Evolutionary conservation across 2,329 filamentous ascomycete species (phyloP), one percentile per base, ranked within the genome.

Genomic region (Colletotrichum neosansevieriae): DNA sequence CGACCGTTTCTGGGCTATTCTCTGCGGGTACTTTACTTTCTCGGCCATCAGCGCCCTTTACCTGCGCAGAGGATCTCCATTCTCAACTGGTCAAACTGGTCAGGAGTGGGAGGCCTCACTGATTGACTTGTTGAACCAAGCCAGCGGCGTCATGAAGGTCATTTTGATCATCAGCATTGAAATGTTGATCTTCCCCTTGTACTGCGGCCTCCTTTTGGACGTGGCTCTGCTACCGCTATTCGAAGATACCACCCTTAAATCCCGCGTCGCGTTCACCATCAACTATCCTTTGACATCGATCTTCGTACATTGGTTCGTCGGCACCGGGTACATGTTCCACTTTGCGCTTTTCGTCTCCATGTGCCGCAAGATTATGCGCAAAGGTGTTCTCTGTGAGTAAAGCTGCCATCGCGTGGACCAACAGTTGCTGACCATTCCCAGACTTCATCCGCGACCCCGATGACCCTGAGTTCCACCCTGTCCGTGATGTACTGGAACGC

Each of bases 321-420:
- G 96, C 56, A 99, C 96, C 3, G 97, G 94, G 71, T 99, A 99
- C 80, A 99, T 99, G 97, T 99, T 99, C 81, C 96, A 99, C 78
- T 99, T 99, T 77, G 96, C 96, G 5, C 87, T 99, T 3, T 99
- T 99, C 77, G 96, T 99, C 17, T 97, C 94, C 64, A 98, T 99
- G 94, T 99, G 96, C 80, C 91, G 96, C 71, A 98, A 97, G 82
- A 97, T 98, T 67, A 93, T 99, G 91, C 91, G 96, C 71, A 94
- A 90, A 73, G 96, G 96, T 58, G 96, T 99, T 45, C 84, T 99
- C 67, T 98, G 91, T 93, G 84, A 87, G 91, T 86, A 17, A 6
- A 50, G 4, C 29, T 29, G 7, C 3, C 2, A 6, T 21, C 17
- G 6, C 6, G 17, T 11, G 3, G 34, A 34, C 19, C 34, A 47